Evolutionary conservation across 495 filamentous ascomycete species (phyloP).

Genomic region (Aspergillus ostianus): DNA sequence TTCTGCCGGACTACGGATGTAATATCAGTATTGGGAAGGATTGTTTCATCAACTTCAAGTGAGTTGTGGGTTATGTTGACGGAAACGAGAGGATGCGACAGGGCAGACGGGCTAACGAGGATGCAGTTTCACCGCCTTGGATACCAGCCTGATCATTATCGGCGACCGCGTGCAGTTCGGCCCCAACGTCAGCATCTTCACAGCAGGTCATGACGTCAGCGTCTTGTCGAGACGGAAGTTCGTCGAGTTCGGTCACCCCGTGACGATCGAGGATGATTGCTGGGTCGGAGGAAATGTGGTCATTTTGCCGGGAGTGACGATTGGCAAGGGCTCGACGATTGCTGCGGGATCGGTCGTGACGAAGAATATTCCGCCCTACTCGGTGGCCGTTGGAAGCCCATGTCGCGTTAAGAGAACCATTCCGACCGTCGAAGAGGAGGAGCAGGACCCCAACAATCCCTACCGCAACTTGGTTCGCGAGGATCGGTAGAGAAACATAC

Average conservation of each 20-base stretch:
- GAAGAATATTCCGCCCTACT: constrained; percentile 37
- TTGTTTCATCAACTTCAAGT: constrained; percentile 53
- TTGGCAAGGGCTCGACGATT: constrained; percentile 40
- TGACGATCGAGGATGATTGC: constrained; percentile 74
- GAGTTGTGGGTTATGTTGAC: constrained; percentile 9
- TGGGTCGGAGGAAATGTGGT: constrained; percentile 75
- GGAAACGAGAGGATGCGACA: too few species aligned
- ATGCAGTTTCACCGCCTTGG: constrained; percentile 55
- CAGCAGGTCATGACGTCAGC: constrained; percentile 65
- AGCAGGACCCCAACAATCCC: constrained; percentile 24
- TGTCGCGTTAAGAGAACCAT: constrained; percentile 40
- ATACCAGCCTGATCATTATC: constrained; percentile 71
- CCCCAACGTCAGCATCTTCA: constrained; percentile 64
- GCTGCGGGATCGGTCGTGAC: constrained; percentile 44
- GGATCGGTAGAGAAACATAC: constrained; percentile 9
- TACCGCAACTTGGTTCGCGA: constrained; percentile 20
- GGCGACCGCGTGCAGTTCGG: constrained; percentile 73
- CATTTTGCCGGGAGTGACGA: constrained; percentile 66
- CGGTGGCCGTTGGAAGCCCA: constrained; percentile 38
- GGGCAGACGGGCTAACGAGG: not conserved
- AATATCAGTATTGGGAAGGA: constrained; percentile 47
- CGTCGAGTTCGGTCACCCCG: constrained; percentile 67
- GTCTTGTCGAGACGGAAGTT: constrained; percentile 65
- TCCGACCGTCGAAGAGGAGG: constrained; percentile 27
- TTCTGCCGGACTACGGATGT: constrained; percentile 53